These are phyloP conservation scores for Hypericum perforatum DNA, from an alignment of 345 rosid genomes.

Conservation along the genomic window DNA sequence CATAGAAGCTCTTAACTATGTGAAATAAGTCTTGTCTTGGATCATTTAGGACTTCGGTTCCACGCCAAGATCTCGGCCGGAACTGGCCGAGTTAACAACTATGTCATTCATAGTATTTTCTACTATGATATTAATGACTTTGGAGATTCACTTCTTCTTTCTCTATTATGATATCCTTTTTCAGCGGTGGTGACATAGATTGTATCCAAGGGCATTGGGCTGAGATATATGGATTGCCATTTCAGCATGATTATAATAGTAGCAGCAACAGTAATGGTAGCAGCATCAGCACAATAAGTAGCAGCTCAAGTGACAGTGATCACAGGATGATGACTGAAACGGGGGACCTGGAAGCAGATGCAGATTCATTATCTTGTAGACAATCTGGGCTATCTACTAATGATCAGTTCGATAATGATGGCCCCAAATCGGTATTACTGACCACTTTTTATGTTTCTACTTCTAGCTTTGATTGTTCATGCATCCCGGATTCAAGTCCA, in stretches of 20 bases:
- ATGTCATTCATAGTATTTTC: too few relatives aligned
- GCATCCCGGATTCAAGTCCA: too few relatives aligned
- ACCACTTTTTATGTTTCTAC: too few relatives aligned
- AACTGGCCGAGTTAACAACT: too few relatives aligned
- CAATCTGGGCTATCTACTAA: constrained; percentile 77
- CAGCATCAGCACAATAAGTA: constrained; percentile 83
- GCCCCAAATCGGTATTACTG: constrained; percentile 44
- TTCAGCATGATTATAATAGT: constrained; percentile 62
- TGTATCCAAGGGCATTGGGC: constrained; percentile 50
- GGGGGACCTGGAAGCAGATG: constrained; percentile 97
- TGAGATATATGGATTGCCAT: constrained; percentile 46
- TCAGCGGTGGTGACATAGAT: constrained; percentile 65
- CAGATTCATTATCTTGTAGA: constrained; percentile 89
- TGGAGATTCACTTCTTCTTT: constrained; percentile 1
- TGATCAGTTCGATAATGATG: constrained; percentile 60
- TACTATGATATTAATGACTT: too few relatives aligned
- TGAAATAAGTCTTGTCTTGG: too few relatives aligned
- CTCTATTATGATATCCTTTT: constrained; percentile 3
- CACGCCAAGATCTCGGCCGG: too few relatives aligned
- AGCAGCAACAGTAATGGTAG: constrained; percentile 92
- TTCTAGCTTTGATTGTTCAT: too few relatives aligned
- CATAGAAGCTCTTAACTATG: neutral
- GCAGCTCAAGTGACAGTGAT: constrained; percentile 88
- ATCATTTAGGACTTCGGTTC: too few relatives aligned
- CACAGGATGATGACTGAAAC: constrained; percentile 50